phyloP scores from a whole-genome alignment of 768 basidiomycete species.

The Lyophyllum atratum region DNA sequence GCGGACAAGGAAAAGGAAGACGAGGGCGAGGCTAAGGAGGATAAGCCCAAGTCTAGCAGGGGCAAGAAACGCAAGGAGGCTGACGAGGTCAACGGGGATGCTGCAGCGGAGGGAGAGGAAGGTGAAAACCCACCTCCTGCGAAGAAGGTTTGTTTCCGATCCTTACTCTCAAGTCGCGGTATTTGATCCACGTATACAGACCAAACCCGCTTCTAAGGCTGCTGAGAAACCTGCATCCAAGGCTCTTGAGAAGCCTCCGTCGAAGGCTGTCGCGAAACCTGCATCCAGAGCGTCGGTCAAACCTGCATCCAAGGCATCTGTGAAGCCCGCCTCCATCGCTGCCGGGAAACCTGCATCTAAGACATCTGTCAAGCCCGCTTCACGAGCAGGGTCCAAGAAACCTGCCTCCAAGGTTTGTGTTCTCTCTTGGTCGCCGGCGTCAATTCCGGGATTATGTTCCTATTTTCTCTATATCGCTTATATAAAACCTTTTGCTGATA shows the following conservation, averaged over 20 bases:
- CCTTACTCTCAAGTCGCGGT: background rate
- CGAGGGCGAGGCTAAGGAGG: conserved; percentile 47
- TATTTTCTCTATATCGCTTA: background rate
- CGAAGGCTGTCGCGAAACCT: conserved; percentile 33
- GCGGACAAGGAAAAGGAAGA: conserved; percentile 41
- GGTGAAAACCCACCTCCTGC: conserved; percentile 52
- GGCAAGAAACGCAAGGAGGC: conserved; percentile 47
- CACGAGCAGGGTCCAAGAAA: conserved; percentile 62
- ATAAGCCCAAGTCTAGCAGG: conserved; percentile 53
- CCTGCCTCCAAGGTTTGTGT: conserved; percentile 61
- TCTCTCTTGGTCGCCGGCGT: background rate
- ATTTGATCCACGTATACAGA: conserved; percentile 44
- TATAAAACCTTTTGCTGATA: conserved; percentile 6
- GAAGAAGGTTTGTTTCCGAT: conserved; percentile 54
- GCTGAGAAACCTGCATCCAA: conserved; percentile 34
- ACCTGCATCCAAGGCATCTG: conserved; percentile 43
- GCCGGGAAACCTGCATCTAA: conserved; percentile 46
- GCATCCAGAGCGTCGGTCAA: conserved; percentile 41
- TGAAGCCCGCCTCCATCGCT: conserved; percentile 44
- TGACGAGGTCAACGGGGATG: conserved; percentile 41
- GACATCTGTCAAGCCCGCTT: conserved; percentile 52
- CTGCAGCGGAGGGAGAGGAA: conserved; percentile 26
- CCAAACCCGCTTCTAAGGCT: conserved; percentile 31
- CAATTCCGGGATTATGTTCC: background rate
- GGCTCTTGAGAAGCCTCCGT: conserved; percentile 35